These are phyloP conservation scores for Candida argentea DNA, from an alignment of 805 yeast species.

Conservation along the genomic window DNA sequence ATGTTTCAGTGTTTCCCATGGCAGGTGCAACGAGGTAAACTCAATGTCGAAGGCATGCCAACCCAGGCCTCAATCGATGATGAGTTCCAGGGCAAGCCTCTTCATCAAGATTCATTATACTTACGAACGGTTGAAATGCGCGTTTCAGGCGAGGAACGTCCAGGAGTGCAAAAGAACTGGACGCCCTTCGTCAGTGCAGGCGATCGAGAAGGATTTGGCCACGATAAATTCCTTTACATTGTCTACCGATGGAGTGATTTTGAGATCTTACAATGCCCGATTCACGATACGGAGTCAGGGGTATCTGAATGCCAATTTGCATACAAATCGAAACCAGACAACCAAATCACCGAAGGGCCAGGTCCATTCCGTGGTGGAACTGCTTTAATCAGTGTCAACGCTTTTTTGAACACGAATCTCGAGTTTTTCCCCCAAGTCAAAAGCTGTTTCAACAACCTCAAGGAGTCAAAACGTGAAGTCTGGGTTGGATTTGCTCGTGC, in stretches of 20 bases:
- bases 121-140: slow-evolving; percentile 14
- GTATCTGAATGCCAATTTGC: neutral
- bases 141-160: slow-evolving; percentile 4
- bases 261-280: slow-evolving; percentile 17
- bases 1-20: slow-evolving; percentile 25
- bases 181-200: slow-evolving; percentile 24
- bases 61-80: neutral
- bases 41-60: slow-evolving; percentile 13
- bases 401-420: slow-evolving; percentile 6
- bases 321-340: too few species aligned
- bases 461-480: slow-evolving; percentile 21
- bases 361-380: slow-evolving; percentile 31
- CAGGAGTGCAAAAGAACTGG: slow-evolving; percentile 27
- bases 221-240: slow-evolving; percentile 20
- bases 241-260: slow-evolving; percentile 25
- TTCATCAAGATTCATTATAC: slow-evolving; percentile 6
- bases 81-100: neutral
- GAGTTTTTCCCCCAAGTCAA: neutral
- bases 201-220: slow-evolving; percentile 11
- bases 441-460: slow-evolving; percentile 5
- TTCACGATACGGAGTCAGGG: too few species aligned
- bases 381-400: slow-evolving; percentile 16
- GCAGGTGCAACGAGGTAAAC: slow-evolving; percentile 22
- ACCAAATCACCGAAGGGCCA: slow-evolving; percentile 5
- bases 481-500: slow-evolving; percentile 34